Base-by-base conservation (phyloP, 306 rosid genomes). In the Mucuna pruriens region DNA sequence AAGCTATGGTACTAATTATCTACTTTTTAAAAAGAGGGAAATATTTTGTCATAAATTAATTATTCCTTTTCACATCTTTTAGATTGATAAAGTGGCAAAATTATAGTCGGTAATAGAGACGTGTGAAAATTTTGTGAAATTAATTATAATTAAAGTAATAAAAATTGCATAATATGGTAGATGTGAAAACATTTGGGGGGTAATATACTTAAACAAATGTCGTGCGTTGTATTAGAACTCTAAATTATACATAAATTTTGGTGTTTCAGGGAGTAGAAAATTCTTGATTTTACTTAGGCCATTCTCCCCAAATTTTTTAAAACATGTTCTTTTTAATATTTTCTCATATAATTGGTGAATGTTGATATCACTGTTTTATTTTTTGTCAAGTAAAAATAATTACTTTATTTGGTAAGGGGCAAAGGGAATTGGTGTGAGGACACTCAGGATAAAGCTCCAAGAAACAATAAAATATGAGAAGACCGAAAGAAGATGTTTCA, bases 381-480 rank as follows among this genome's bases (percentile, higher is more conserved):
- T 19, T 38, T 16, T 16, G 31, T 22, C 15, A 26, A 25, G n/a
- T 33, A 38, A 60, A 42, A 61, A n/a, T n/a, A n/a, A n/a, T 29
- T 15, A 57, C 20, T 60, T 57, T 42, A 8, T 31, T 10, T 17
- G 9, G 17, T 44, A 8, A 13, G 19, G 51, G 66, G 19, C 3
- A 20, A 65, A 33, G 5, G n/a, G 8, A 31, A 40, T 4, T 20
- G 48, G 17, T 70, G 84, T 78, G 82, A 71, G 81, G 25, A 60
- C 63, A 85, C 85, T 51, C 12, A 54, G 45, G 76, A 77, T 76
- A 80, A 78, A 82, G 77, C 66, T 46, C 76, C 39, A 23, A 63
- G 61, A 39, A 64, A 72, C 55, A 78, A 75, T 60, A 60, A 78
- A 20, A 20, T 25, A 12, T 33, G 29, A 57, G 25, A 58, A 48